phyloP scores from a whole-genome alignment of 768 basidiomycete species.

The Suillus decipiens region DNA sequence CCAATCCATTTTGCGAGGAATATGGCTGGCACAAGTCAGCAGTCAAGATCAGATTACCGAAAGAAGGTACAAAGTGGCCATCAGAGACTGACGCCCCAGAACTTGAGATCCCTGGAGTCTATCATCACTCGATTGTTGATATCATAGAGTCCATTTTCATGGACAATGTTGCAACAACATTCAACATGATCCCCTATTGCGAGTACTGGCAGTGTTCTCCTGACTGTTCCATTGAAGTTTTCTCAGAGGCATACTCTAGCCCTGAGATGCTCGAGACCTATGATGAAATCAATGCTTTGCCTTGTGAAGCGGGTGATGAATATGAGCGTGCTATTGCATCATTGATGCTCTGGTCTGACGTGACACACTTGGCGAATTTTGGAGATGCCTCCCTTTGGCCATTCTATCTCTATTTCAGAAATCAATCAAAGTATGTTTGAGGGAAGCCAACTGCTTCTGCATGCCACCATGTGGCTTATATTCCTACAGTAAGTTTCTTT shows the following conservation, averaged over 20 bases:
- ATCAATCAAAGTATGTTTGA: no score
- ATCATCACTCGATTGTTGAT: no score
- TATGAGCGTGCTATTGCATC: slow-evolving; percentile 15
- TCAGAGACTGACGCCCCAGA: no score
- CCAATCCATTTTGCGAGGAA: slow-evolving; percentile 15
- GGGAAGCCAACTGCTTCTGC: slow-evolving; percentile 12
- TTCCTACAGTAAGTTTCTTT: slow-evolving; percentile 13
- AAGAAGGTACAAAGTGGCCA: no score
- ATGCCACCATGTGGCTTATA: slow-evolving; percentile 19
- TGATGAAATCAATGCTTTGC: no score
- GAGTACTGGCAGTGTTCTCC: slow-evolving; percentile 1
- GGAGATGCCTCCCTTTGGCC: slow-evolving; percentile 19
- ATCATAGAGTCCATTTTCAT: slow-evolving; percentile 5
- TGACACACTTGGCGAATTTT: slow-evolving; percentile 24
- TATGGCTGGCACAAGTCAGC: slow-evolving; percentile 24
- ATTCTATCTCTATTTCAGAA: slow-evolving; percentile 18
- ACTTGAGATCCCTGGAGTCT: no score
- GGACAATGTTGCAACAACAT: not conserved
- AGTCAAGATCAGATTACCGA: slow-evolving; percentile 20
- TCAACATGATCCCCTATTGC: slow-evolving; percentile 10
- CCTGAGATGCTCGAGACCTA: not conserved
- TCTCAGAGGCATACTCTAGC: slow-evolving; percentile 9
- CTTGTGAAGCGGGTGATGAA: slow-evolving; percentile 2
- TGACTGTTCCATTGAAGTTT: not conserved
- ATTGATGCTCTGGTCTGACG: slow-evolving; percentile 15